These are phyloP conservation scores for Podaxis sp. DNA, from an alignment of 768 basidiomycete species.

Conservation along the genomic window DNA sequence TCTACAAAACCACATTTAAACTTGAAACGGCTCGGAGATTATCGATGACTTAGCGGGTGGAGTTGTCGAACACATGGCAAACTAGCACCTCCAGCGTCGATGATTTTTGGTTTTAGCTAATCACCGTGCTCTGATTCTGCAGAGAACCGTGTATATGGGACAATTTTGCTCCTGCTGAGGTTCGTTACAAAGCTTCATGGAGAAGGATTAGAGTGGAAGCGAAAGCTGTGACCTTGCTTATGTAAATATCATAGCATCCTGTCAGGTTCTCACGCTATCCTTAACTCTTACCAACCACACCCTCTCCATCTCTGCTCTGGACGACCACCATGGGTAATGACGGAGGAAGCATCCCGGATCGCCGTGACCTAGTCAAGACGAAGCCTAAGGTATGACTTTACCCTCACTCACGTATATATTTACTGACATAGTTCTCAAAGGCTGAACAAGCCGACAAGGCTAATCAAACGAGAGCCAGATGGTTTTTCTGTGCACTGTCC, in stretches of 20 bases:
- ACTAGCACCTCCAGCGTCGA: background rate
- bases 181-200: too few relatives aligned
- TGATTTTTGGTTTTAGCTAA: background rate
- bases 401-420: background rate
- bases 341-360: constrained; percentile 85
- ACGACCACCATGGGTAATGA: constrained; percentile 72
- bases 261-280: background rate
- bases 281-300: background rate
- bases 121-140: background rate
- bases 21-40: background rate
- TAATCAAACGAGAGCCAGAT: constrained; percentile 82
- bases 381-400: constrained; percentile 59
- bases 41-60: background rate
- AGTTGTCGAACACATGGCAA: background rate
- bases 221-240: background rate
- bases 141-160: too few relatives aligned
- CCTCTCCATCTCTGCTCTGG: background rate
- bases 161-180: too few relatives aligned
- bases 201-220: background rate
- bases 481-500: constrained; percentile 94
- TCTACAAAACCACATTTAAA: background rate
- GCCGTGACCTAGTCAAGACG: constrained; percentile 72
- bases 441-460: constrained; percentile 90
- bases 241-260: background rate
- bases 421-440: constrained; percentile 28